Base-by-base conservation (phyloP, 352 stramenopile genomes). In the Globisporangium okanoganense region DNA sequence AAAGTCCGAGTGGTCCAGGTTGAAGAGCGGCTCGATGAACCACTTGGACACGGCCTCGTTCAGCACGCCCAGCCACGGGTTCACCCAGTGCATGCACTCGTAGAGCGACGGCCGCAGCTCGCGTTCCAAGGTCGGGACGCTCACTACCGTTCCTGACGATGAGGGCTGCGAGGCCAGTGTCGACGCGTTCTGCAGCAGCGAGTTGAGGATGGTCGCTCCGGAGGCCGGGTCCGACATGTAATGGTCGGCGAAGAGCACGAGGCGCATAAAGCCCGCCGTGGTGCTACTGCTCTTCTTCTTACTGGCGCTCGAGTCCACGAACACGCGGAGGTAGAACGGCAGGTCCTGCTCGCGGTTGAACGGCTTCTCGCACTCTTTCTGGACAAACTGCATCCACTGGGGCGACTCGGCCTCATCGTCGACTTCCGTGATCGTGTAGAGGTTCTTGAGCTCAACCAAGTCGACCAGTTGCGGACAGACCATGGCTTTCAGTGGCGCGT, bases 1-100 rank as follows among this genome's bases (percentile, higher is more conserved):
- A 29, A 86, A 88, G 0, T 69, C 76, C 3, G 69, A 67, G 47
- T 78, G 81, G 56, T 86, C 78, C 40, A 86, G 83, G 49, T 83
- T 79, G 66, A 84, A 72, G 4, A 86, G 54, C 10, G 78, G 78
- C 64, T 84, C 72, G 38, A 88, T 70, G 22, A 88, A 69, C 64
- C 76, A 88, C 66, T 86, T 88, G 48, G 78, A 79, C 14, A 88
- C 67, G 13, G 72, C 78, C 66, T 85, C 78, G 45, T 79, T 68
- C 27, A 86, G 31, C 0, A 86, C 63, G 38, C 76, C 73, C 55
- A 82, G 67, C 70, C 64, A 76, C 24, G 72, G 63, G 53, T 79
- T 85, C 14, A 79, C 74, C 43, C 70, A 82, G 69, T 86, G 76
- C 43, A 79, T 83, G 43, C 65, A 73, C 58, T 86, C 75, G 54